A percentile compares a stretch with the other conserved stretches of the same genome.
Conservation (phyloP, 495 filamentous ascomycete genomes). For the Penicillium maclennaniae region DNA sequence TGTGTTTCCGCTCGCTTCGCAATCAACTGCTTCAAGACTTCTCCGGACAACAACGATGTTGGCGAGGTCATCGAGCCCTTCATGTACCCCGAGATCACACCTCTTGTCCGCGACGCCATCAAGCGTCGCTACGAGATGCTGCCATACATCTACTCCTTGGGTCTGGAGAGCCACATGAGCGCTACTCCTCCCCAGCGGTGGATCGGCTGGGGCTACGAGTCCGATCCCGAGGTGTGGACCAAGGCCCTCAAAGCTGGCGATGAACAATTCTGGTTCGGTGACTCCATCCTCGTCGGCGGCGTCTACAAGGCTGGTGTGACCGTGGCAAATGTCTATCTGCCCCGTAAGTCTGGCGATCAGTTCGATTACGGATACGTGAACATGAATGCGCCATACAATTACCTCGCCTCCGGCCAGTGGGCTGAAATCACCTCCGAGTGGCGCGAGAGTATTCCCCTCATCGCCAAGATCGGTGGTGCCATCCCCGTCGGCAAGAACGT, state of each 20-base stretch:
- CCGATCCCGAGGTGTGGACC: slow-evolving; percentile 59
- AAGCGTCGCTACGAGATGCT: slow-evolving; percentile 65
- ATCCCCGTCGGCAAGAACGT: slow-evolving; percentile 55
- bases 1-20: slow-evolving; percentile 65
- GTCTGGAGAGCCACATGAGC: slow-evolving; percentile 53
- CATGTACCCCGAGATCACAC: slow-evolving; percentile 64
- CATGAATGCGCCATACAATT: slow-evolving; percentile 56
- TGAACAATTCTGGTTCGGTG: slow-evolving; percentile 68
- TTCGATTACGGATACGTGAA: slow-evolving; percentile 58
- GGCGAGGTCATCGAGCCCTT: slow-evolving; percentile 70
- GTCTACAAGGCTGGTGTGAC: slow-evolving; percentile 57
- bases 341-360: slow-evolving; percentile 34
- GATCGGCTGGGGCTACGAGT: slow-evolving; percentile 66
- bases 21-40: slow-evolving; percentile 74
- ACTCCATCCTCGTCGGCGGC: slow-evolving; percentile 60
- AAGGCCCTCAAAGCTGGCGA: slow-evolving; percentile 53
- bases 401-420: slow-evolving; percentile 58
- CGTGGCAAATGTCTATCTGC: slow-evolving; percentile 56
- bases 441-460: slow-evolving; percentile 56
- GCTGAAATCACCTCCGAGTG: slow-evolving; percentile 54
- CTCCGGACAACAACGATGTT: slow-evolving; percentile 52
- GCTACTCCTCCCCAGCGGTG: slow-evolving; percentile 62
- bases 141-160: slow-evolving; percentile 63
- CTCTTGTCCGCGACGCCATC: slow-evolving; percentile 57
- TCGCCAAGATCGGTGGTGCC: slow-evolving; percentile 57